Base-by-base conservation (phyloP, 2,329 filamentous ascomycete genomes). In the Fonsecaea multimorphosa region DNA sequence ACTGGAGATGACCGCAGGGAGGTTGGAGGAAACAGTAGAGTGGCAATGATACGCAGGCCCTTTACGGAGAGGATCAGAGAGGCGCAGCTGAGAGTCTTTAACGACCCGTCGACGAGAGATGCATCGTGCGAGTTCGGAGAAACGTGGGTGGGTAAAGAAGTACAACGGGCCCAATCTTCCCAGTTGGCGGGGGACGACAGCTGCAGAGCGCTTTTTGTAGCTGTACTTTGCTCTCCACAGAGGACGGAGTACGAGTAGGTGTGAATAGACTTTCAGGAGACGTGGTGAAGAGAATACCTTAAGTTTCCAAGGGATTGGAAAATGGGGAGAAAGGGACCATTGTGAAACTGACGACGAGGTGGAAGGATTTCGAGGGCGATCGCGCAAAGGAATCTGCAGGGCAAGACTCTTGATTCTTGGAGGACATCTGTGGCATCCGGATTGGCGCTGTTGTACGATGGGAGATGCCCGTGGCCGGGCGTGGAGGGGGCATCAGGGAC, bases 311-410 rank as follows among this genome's bases (percentile, higher is more conserved):
- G 24, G 22, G 40, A 58, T 34, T 44, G 55, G 55, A 40, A 32
- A 63, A 24, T 46, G 52, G 46, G 57, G 54, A 27, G 36, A 51
- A 57, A 24, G 54, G 40, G 52, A 29, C 40, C 6, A 46, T 34
- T 36, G 51, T 54, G 54, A 66, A 55, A 57, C 59, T 27, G 54
- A 59, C 58, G 36, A 53, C 58, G 49, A 63, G 64, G 36, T 66
- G 34, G 64, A 51, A 66, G 36, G 59, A 38, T 32, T 36, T 58
- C n/a, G 24, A 34, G 51, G 57, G 44, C 61, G 55, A 64, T 64
- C 55, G 55, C 31, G 54, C 58, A 14, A 52, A 34, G 32, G 36
- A 57, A 51, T 57, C 61, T 58, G 61, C 61, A 57, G 61, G 44
- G 54, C 24, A 57, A 51, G n/a, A 38, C 46, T 60, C 46, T 60